phyloP scores from a whole-genome alignment of 257 asterid genomes.

The Fraxinus quadrangulata region DNA sequence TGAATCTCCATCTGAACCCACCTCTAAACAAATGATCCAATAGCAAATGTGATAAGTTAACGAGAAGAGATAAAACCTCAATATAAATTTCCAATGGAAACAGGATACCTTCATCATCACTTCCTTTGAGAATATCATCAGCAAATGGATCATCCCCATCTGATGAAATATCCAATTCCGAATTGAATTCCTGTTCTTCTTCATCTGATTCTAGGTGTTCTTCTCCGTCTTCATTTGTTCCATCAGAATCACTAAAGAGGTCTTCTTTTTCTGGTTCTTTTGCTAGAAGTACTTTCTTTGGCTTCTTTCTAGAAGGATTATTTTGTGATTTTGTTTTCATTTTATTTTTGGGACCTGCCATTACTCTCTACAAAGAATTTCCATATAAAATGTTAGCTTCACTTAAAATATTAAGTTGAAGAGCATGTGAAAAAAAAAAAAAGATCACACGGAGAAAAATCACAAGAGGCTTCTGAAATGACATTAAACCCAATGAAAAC shows the following conservation, averaged over 20 bases:
- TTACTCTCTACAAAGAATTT: constrained; percentile 15
- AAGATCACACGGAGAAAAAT: background rate
- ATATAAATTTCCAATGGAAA: constrained; percentile 18
- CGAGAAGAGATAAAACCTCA: constrained; percentile 13
- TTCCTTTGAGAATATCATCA: constrained; percentile 60
- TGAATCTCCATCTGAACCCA: constrained; percentile 37
- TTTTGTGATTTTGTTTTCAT: constrained; percentile 15
- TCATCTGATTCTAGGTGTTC: constrained; percentile 37
- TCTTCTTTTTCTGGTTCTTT: constrained; percentile 47
- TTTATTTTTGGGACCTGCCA: constrained; percentile 59
- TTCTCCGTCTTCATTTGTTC: constrained; percentile 34
- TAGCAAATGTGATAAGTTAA: background rate
- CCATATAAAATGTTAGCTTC: background rate
- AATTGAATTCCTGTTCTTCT: constrained; percentile 46
- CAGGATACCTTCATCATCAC: constrained; percentile 63
- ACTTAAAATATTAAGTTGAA: background rate
- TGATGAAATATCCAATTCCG: constrained; percentile 71
- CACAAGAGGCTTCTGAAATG: background rate
- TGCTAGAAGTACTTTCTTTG: constrained; percentile 42
- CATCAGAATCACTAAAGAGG: constrained; percentile 51
- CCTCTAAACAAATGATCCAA: constrained; percentile 28
- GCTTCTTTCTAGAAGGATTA: constrained; percentile 60
- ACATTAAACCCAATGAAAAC: background rate
- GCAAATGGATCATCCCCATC: constrained; percentile 75
- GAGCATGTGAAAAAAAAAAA: background rate